These are phyloP conservation scores for Sugiyamaella paludigena DNA, from an alignment of 1,139 yeast genomes.

Conservation along the genomic window DNA sequence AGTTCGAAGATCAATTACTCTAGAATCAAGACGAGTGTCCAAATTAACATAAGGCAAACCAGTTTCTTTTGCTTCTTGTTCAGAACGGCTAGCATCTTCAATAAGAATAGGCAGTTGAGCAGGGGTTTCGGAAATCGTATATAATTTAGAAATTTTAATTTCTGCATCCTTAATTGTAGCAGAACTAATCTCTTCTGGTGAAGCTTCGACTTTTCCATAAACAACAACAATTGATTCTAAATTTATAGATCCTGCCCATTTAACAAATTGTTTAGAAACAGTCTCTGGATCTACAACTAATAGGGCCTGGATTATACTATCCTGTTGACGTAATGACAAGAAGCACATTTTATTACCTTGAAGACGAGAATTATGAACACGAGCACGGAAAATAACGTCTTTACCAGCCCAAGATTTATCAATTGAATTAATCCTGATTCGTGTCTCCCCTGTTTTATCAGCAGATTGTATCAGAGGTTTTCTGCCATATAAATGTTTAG, in stretches of 20 bases:
- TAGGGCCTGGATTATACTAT: slow-evolving; percentile 76
- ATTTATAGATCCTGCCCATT: slow-evolving; percentile 86
- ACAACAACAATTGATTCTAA: slow-evolving; percentile 91
- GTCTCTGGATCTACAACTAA: slow-evolving; percentile 64
- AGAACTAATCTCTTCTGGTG: slow-evolving; percentile 82
- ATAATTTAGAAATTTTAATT: slow-evolving; percentile 70
- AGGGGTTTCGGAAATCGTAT: slow-evolving; percentile 82
- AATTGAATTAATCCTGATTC: slow-evolving; percentile 58
- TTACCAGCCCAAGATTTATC: slow-evolving; percentile 65
- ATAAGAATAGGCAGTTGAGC: slow-evolving; percentile 88
- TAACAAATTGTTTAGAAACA: slow-evolving; percentile 92
- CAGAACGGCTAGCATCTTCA: slow-evolving; percentile 95
- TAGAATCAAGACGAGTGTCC: slow-evolving; percentile 91
- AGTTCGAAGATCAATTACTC: slow-evolving; percentile 95
- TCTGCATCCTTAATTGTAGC: slow-evolving; percentile 92
- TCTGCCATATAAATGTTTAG: slow-evolving; percentile 86
- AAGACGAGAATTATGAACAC: slow-evolving; percentile 89
- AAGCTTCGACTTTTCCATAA: slow-evolving; percentile 77
- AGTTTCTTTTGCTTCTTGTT: slow-evolving; percentile 88
- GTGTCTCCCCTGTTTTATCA: slow-evolving; percentile 56
- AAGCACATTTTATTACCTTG: slow-evolving; percentile 96
- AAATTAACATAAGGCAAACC: slow-evolving; percentile 92
- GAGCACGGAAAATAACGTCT: slow-evolving; percentile 82
- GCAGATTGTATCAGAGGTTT: slow-evolving; percentile 81
- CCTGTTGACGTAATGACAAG: slow-evolving; percentile 87